A percentile compares a stretch with the other conserved stretches of the same genome.
Conservation (phyloP, 1,284 basidiomycete species). For the Thelephora terrestris region DNA sequence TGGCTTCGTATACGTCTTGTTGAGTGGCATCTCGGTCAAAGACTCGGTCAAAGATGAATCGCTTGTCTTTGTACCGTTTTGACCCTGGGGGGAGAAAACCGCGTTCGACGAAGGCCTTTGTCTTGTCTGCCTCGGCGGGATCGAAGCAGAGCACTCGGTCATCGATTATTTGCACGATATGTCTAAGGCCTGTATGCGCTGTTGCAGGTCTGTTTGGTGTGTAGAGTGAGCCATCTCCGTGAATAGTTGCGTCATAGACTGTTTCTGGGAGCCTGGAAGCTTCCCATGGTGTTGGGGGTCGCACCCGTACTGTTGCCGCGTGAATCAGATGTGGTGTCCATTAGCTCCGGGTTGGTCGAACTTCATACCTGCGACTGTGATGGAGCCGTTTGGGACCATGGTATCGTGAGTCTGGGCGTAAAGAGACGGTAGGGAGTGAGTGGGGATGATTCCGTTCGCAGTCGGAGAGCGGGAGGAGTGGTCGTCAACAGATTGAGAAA, state of each 20-base stretch:
- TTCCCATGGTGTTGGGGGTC: constrained; percentile 82
- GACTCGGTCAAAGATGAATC: constrained; percentile 93
- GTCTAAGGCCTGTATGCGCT: constrained; percentile 48
- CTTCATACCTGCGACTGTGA: constrained; percentile 69
- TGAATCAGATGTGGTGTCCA: constrained; percentile 6
- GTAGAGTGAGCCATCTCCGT: constrained; percentile 76
- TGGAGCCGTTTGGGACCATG: constrained; percentile 79
- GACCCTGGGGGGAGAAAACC: constrained; percentile 78
- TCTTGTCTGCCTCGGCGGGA: constrained; percentile 77
- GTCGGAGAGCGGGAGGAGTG: constrained; percentile 2
- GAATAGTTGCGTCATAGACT: constrained; percentile 56
- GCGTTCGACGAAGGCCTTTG: constrained; percentile 64
- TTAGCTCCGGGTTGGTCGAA: constrained; percentile 5
- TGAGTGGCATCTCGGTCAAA: constrained; percentile 76
- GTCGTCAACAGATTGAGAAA: constrained; percentile 1
- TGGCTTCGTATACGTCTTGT: constrained; percentile 78
- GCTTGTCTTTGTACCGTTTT: constrained; percentile 84
- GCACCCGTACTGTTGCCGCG: constrained; percentile 64
- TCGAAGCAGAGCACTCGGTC: constrained; percentile 93
- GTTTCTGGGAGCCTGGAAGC: constrained; percentile 67
- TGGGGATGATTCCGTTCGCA: constrained; percentile 4
- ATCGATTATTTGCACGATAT: constrained; percentile 72
- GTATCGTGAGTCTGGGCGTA: constrained; percentile 6
- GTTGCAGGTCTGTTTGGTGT: constrained; percentile 44
- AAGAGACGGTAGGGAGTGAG: constrained; percentile 8